A percentile compares a stretch with the other conserved stretches of the same genome.
Evolutionary conservation across 768 basidiomycete genomes (phyloP).

Genomic region (Trichaptum fuscoviolaceum): DNA sequence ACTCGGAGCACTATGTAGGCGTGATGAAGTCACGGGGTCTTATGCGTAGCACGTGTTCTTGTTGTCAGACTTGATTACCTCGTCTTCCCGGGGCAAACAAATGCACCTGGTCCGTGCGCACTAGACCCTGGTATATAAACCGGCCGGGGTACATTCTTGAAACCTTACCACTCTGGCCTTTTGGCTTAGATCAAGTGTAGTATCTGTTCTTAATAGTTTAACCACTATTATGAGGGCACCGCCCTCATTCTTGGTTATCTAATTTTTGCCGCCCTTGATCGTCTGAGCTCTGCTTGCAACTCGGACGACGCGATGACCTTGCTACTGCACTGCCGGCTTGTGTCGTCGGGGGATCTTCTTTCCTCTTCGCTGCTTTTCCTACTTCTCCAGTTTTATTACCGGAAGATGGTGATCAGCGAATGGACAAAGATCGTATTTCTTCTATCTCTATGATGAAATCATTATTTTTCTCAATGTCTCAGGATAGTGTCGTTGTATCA

Average conservation of each 20-base stretch:
- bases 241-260: constrained; percentile 26
- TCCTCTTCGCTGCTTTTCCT: constrained; percentile 11
- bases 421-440: too few relatives aligned
- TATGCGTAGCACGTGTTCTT: too few relatives aligned
- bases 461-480: too few relatives aligned
- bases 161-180: constrained; percentile 30
- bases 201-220: constrained; percentile 39
- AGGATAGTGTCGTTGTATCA: too few relatives aligned
- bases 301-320: constrained; percentile 6
- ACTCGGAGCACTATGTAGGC: too few relatives aligned
- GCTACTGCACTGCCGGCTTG: constrained; percentile 16
- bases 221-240: constrained; percentile 28
- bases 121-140: background rate
- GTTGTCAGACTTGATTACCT: too few relatives aligned
- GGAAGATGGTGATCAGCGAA: constrained; percentile 5
- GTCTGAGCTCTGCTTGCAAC: constrained; percentile 7
- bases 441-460: too few relatives aligned
- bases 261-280: constrained; percentile 26
- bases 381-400: background rate
- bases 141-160: background rate
- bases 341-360: constrained; percentile 20
- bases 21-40: too few relatives aligned
- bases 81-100: background rate
- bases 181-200: constrained; percentile 47
- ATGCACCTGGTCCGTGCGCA: background rate